Percentiles rank a stretch among this genome's conserved stretches.
phyloP scores from a whole-genome alignment of 192 early-diverging fungal species.

The Coemansia sp. region DNA sequence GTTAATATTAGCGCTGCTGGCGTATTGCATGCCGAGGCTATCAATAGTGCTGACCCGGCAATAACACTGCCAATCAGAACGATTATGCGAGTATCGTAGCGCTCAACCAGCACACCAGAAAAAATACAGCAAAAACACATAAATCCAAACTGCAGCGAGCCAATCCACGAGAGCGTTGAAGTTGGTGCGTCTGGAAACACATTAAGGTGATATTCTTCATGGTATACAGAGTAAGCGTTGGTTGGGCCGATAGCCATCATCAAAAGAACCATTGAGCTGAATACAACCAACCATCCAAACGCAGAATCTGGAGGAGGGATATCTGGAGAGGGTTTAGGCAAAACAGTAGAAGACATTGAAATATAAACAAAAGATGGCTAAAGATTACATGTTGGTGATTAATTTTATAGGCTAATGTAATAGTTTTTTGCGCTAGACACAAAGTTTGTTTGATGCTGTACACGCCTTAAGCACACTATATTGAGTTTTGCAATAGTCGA shows the following conservation, averaged over 20 bases:
- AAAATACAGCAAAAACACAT: slow-evolving; percentile 36
- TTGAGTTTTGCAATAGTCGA: too few species aligned
- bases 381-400: too few species aligned
- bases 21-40: slow-evolving; percentile 30
- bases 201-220: slow-evolving; percentile 20
- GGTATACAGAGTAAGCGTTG: slow-evolving; percentile 24
- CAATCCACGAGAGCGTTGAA: slow-evolving; percentile 34
- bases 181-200: slow-evolving; percentile 22
- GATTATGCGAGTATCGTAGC: slow-evolving; percentile 18
- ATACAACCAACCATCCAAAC: slow-evolving; percentile 28
- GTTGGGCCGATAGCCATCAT: slow-evolving; percentile 28
- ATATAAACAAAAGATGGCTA: too few species aligned
- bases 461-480: too few species aligned
- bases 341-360: too few species aligned
- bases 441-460: too few species aligned
- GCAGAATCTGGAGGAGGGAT: too few species aligned
- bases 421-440: too few species aligned
- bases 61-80: slow-evolving; percentile 15
- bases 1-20: slow-evolving; percentile 67
- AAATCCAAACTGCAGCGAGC: slow-evolving; percentile 24
- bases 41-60: slow-evolving; percentile 12
- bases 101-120: slow-evolving; percentile 25
- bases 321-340: too few species aligned
- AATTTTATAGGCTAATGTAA: too few species aligned
- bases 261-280: slow-evolving; percentile 17